phyloP scores from a whole-genome alignment of 208 protist genomes.

The Trypanosoma mega region DNA sequence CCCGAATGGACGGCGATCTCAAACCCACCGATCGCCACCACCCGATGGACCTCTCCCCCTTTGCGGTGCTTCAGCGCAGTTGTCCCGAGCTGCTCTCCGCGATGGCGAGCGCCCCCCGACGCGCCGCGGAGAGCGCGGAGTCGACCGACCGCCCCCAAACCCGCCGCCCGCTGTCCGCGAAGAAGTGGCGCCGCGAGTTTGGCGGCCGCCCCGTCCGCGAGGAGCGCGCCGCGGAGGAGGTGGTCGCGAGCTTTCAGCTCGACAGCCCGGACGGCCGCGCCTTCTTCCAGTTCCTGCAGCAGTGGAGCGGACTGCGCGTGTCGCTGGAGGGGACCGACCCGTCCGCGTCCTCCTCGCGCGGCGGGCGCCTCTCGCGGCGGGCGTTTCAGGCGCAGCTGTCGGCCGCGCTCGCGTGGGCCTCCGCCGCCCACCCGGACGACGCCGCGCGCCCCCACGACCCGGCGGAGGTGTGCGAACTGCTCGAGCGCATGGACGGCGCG shows the following conservation, averaged over 20 bases:
- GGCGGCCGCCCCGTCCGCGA: not conserved
- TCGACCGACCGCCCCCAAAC: not conserved
- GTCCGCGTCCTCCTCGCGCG: not conserved
- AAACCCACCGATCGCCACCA: not conserved
- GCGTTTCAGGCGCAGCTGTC: constrained; percentile 8
- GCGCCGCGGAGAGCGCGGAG: not conserved
- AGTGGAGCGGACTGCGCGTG: constrained; percentile 11
- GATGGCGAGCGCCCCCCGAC: not conserved
- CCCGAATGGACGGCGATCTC: not conserved
- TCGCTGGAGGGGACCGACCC: constrained; percentile 11
- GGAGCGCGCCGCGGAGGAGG: constrained; percentile 7
- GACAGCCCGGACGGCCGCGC: constrained; percentile 3
- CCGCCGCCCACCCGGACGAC: constrained; percentile 1
- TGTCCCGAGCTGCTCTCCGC: constrained; percentile 9
- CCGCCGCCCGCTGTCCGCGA: constrained; percentile 1
- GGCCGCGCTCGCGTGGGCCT: constrained; percentile 1
- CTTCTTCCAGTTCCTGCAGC: constrained; percentile 19
- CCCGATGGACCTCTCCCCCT: not conserved
- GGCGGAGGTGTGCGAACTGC: constrained; percentile 3
- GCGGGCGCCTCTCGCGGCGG: not conserved
- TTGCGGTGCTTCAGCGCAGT: not conserved
- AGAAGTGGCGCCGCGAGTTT: constrained; percentile 16
- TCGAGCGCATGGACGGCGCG: constrained; percentile 3
- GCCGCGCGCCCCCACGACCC: not conserved
- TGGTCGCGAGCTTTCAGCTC: constrained; percentile 1